These are phyloP conservation scores for Phaeoacremonium minimum DNA, from an alignment of 2,329 filamentous ascomycete species.

Conservation along the genomic window DNA sequence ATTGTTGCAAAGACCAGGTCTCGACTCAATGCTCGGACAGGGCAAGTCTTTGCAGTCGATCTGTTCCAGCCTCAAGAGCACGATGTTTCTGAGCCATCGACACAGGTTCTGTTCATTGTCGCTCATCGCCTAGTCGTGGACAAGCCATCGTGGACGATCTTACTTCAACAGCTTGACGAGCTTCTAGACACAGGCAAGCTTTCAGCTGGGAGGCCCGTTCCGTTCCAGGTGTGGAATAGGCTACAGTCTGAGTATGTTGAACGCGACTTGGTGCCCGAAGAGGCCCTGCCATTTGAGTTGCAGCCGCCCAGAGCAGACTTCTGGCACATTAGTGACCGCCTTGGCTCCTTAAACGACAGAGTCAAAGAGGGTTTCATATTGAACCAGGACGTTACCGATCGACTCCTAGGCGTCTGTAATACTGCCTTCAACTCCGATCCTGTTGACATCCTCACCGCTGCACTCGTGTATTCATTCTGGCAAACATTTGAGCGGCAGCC, in stretches of 20 bases:
- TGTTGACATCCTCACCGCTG: slow-evolving; percentile 31
- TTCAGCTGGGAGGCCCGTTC: slow-evolving; percentile 10
- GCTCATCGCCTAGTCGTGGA: slow-evolving; percentile 35
- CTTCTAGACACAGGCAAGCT: slow-evolving; percentile 18
- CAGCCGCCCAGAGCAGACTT: slow-evolving; percentile 8
- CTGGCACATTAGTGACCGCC: slow-evolving; percentile 16
- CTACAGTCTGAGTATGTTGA: slow-evolving; percentile 25
- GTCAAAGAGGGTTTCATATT: slow-evolving; percentile 31
- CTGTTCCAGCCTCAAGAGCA: slow-evolving; percentile 16
- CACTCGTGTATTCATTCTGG: slow-evolving; percentile 26
- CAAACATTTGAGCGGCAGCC: slow-evolving; percentile 26
- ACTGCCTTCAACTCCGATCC: slow-evolving; percentile 25
- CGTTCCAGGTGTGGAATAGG: slow-evolving; percentile 31
- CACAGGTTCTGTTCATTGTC: slow-evolving; percentile 22
- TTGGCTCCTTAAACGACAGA: slow-evolving; percentile 17
- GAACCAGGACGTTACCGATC: slow-evolving; percentile 21
- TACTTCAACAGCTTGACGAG: slow-evolving; percentile 37
- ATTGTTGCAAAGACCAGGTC: slow-evolving; percentile 20
- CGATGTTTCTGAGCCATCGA: too few relatives aligned
- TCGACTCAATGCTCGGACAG: slow-evolving; percentile 13
- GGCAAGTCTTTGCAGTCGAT: slow-evolving; percentile 17
- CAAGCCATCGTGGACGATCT: slow-evolving; percentile 38
- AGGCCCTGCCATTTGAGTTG: slow-evolving; percentile 4
- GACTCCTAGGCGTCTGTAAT: slow-evolving; percentile 20
- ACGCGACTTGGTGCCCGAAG: slow-evolving; percentile 5